A percentile compares a stretch with the other conserved stretches of the same genome.
These are phyloP conservation scores for Diaporthe eres DNA, from an alignment of 2,329 filamentous ascomycete genomes.

Conservation along the genomic window DNA sequence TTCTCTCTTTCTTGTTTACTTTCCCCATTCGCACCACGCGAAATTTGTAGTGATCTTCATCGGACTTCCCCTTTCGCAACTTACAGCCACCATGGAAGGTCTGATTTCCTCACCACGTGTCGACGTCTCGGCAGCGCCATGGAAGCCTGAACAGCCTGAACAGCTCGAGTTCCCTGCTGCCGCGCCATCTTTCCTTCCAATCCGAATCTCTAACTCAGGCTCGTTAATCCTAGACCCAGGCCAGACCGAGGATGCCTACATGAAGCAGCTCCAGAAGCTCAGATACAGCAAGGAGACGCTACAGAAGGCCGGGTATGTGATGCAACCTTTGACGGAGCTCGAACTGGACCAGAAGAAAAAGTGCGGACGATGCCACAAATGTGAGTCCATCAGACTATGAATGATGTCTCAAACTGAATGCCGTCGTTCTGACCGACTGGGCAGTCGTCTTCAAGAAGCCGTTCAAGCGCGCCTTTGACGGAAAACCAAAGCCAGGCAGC, in stretches of 20 bases:
- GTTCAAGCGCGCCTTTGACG: neutral
- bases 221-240: slow-evolving; percentile 4
- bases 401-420: neutral
- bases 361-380: slow-evolving; percentile 31
- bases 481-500: slow-evolving; percentile 21
- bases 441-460: slow-evolving; percentile 19
- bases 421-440: neutral
- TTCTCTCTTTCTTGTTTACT: neutral
- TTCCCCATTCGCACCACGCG: neutral
- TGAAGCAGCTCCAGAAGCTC: slow-evolving; percentile 17
- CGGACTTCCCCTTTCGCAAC: neutral
- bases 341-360: slow-evolving; percentile 23
- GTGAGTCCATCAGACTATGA: neutral
- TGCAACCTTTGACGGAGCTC: slow-evolving; percentile 20
- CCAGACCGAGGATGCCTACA: slow-evolving; percentile 23
- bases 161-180: neutral
- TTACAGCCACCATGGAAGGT: neutral
- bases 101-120: neutral
- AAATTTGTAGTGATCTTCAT: neutral
- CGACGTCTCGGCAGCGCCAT: neutral
- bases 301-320: slow-evolving; percentile 26
- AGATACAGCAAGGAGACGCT: slow-evolving; percentile 6
- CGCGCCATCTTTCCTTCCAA: neutral
- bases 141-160: neutral
- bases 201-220: slow-evolving; percentile 20